Evolutionary conservation across 2,329 filamentous ascomycete genomes (phyloP).

Genomic region (Calonectria crousiana): DNA sequence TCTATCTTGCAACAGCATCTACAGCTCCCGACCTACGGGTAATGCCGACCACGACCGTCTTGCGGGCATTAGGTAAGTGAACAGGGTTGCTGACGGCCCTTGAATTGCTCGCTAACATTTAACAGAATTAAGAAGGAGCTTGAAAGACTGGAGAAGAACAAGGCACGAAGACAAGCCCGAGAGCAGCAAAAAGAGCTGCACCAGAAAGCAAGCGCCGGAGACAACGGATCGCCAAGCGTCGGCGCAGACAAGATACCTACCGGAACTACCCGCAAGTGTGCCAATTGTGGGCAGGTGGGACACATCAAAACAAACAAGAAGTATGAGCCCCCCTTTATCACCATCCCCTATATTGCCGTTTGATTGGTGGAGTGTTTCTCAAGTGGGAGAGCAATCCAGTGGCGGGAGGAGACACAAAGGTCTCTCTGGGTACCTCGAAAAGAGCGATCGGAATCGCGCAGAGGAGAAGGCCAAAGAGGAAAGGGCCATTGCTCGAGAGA

Average conservation of each 20-base stretch:
- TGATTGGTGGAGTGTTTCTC: slow-evolving; percentile 49
- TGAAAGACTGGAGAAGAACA: slow-evolving; percentile 88
- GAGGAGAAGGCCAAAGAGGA: slow-evolving; percentile 27
- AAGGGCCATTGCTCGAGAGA: slow-evolving; percentile 28
- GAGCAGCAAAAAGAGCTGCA: slow-evolving; percentile 86
- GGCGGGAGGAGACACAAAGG: slow-evolving; percentile 34
- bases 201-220: slow-evolving; percentile 57
- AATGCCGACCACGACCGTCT: slow-evolving; percentile 65
- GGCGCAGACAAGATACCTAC: slow-evolving; percentile 64
- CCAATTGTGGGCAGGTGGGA: slow-evolving; percentile 95
- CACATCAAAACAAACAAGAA: slow-evolving; percentile 99
- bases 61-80: slow-evolving; percentile 55
- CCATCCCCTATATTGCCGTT: slow-evolving; percentile 46
- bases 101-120: slow-evolving; percentile 29
- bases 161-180: slow-evolving; percentile 87
- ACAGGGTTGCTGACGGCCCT: not conserved
- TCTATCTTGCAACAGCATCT: slow-evolving; percentile 58
- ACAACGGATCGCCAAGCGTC: slow-evolving; percentile 64
- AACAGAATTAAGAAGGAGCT: slow-evolving; percentile 71
- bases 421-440: slow-evolving; percentile 36
- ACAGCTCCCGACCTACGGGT: slow-evolving; percentile 61
- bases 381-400: slow-evolving; percentile 27
- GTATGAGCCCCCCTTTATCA: slow-evolving; percentile 63
- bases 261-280: slow-evolving; percentile 90
- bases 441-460: slow-evolving; percentile 34